These are phyloP conservation scores for Paradendryphiella salina DNA, from an alignment of 2,329 filamentous ascomycete genomes.

Conservation along the genomic window DNA sequence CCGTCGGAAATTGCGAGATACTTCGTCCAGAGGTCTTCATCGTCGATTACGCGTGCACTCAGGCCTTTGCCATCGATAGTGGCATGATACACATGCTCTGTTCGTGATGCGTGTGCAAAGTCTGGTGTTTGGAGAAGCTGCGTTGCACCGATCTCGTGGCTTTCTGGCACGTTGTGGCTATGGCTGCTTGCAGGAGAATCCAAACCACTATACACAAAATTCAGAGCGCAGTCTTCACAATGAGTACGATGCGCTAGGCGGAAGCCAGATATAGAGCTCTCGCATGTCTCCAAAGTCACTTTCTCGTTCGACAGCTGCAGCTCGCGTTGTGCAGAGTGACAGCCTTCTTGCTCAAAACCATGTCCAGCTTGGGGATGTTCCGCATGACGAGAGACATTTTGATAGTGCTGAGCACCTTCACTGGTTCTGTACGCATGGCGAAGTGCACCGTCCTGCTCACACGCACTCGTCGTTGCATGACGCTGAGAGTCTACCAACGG, in stretches of 20 bases:
- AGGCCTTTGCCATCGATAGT: slow-evolving; percentile 12
- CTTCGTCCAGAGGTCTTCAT: slow-evolving; percentile 34
- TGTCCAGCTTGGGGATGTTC: neutral
- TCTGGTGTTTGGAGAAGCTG: slow-evolving; percentile 13
- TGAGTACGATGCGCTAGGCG: slow-evolving; percentile 22
- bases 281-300: neutral
- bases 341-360: slow-evolving; percentile 1
- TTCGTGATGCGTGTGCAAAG: slow-evolving; percentile 19
- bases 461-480: slow-evolving; percentile 6
- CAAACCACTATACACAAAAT: slow-evolving; percentile 24
- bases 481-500: slow-evolving; percentile 4
- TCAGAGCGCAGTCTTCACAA: slow-evolving; percentile 22
- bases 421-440: neutral
- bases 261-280: slow-evolving; percentile 11
- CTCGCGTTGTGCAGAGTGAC: slow-evolving; percentile 3
- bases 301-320: neutral
- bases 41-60: slow-evolving; percentile 23
- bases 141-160: slow-evolving; percentile 18
- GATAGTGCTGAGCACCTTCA: slow-evolving; percentile 1
- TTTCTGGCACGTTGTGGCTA: slow-evolving; percentile 8
- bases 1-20: slow-evolving; percentile 27
- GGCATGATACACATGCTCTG: slow-evolving; percentile 10
- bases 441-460: neutral
- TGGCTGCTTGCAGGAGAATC: slow-evolving; percentile 8
- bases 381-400: neutral